These are phyloP conservation scores for Aureobasidium sp. DNA, from an alignment of 2,329 filamentous ascomycete species.

Conservation along the genomic window DNA sequence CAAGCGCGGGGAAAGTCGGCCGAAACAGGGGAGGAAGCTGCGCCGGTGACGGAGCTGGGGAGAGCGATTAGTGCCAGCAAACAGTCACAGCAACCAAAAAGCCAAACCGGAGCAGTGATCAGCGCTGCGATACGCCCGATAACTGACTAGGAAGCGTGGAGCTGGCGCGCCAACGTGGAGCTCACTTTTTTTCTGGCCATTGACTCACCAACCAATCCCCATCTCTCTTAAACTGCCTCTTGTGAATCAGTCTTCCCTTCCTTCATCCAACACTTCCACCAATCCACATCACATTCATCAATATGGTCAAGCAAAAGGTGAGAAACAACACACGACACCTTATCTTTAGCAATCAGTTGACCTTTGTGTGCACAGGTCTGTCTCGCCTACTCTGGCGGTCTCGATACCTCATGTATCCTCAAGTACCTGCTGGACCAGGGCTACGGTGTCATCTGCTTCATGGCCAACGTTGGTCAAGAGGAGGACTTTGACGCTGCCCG, in stretches of 20 bases:
- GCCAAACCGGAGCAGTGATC: background rate
- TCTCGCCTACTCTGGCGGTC: slow-evolving; percentile 47
- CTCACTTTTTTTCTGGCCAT: slow-evolving; percentile 11
- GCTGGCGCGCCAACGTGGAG: slow-evolving; percentile 9
- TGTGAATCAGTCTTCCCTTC: background rate
- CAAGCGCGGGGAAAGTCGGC: slow-evolving; percentile 11
- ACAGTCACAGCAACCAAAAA: slow-evolving; percentile 13
- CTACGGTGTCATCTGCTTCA: slow-evolving; percentile 59
- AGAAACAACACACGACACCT: background rate
- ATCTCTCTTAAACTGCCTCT: slow-evolving; percentile 4
- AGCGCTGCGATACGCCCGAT: slow-evolving; percentile 9
- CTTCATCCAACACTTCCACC: background rate
- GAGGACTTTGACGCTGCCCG: slow-evolving; percentile 69
- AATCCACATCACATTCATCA: slow-evolving; percentile 12
- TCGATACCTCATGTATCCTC: slow-evolving; percentile 53
- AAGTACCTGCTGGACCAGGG: slow-evolving; percentile 44
- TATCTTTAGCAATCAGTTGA: background rate
- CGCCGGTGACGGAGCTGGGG: slow-evolving; percentile 1
- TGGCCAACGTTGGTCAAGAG: slow-evolving; percentile 56
- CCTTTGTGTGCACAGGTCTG: slow-evolving; percentile 31
- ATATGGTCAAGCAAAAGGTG: slow-evolving; percentile 18
- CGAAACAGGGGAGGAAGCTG: background rate
- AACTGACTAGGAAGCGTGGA: background rate
- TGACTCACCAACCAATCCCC: slow-evolving; percentile 4
- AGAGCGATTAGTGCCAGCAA: background rate